A percentile compares a stretch with the other conserved stretches of the same genome.
phyloP scores from a whole-genome alignment of 345 rosid genomes.

The Brassica rapa region DNA sequence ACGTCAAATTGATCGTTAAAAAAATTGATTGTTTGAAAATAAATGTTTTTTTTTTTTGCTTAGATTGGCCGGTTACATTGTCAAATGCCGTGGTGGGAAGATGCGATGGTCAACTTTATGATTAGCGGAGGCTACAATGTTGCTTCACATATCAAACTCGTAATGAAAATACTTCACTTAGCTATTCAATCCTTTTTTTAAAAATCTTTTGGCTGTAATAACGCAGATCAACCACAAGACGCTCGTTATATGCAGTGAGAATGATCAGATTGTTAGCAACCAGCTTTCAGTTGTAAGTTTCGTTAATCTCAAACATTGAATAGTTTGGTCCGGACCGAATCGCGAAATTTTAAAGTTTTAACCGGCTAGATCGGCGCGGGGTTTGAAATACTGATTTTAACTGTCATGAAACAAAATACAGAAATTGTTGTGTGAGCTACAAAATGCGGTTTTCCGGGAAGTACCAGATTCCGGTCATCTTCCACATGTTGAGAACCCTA shows the following conservation, averaged over 20 bases:
- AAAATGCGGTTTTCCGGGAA: constrained; percentile 52
- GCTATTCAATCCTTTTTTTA: background rate
- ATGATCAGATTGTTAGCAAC: constrained; percentile 69
- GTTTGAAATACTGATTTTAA: background rate
- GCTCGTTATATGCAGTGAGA: constrained; percentile 68
- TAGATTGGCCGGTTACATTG: constrained; percentile 82
- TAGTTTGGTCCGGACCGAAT: background rate
- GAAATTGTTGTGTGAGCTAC: constrained; percentile 67
- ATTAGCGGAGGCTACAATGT: constrained; percentile 81
- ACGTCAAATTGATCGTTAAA: background rate
- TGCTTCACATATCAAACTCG: constrained; percentile 61
- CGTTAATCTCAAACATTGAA: background rate
- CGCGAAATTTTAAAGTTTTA: background rate
- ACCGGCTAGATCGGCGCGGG: background rate
- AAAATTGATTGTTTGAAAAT: background rate
- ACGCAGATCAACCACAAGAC: constrained; percentile 69
- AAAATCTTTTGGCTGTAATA: constrained; percentile 1
- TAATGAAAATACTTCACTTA: constrained; percentile 21
- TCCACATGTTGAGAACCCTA: constrained; percentile 77
- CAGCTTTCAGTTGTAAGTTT: constrained; percentile 60
- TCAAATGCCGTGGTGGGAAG: constrained; percentile 87
- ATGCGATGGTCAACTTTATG: constrained; percentile 75
- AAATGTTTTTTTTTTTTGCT: background rate
- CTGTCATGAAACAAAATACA: constrained; percentile 31
- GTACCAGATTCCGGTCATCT: constrained; percentile 69